Evolutionary conservation across 305 asterid genomes (phyloP).

Genomic region (Rubia balearica): DNA sequence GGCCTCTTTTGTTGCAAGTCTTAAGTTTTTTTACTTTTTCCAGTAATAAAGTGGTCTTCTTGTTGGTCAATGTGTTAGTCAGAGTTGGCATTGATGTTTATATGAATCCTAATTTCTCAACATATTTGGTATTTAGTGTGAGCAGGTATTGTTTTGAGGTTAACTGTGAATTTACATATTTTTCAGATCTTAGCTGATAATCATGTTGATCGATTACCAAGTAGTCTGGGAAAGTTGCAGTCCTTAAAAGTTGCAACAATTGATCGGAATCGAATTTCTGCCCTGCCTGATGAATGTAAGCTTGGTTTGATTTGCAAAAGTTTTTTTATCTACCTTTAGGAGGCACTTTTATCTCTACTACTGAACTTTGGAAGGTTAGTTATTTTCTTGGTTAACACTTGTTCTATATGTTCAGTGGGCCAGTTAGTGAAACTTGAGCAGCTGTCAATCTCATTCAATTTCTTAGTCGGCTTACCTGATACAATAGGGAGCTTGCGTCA

Average conservation of each 20-base stretch:
- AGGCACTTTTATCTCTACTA: conserved; percentile 6
- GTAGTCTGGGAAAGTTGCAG: conserved; percentile 86
- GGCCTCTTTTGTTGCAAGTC: not conserved
- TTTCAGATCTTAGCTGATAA: conserved; percentile 78
- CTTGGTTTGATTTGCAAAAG: conserved; percentile 18
- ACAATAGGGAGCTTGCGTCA: conserved; percentile 96
- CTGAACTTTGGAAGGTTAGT: conserved; percentile 9
- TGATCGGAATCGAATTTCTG: conserved; percentile 63
- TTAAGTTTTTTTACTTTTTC: too few species aligned
- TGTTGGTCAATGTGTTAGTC: not conserved
- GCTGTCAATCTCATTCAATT: conserved; percentile 67
- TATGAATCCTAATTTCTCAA: not conserved
- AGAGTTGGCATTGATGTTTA: not conserved
- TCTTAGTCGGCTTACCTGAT: conserved; percentile 62
- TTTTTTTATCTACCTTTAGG: conserved; percentile 11
- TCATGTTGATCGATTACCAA: conserved; percentile 68
- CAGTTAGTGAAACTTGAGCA: conserved; percentile 93
- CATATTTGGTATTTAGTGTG: not conserved
- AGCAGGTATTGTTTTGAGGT: not conserved
- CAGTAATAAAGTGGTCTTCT: not conserved
- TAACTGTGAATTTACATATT: conserved; percentile 4
- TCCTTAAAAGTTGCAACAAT: conserved; percentile 70
- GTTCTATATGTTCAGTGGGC: conserved; percentile 59
- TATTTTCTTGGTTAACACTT: conserved; percentile 11
- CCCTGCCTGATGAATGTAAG: conserved; percentile 93